Conservation (phyloP, 192 early-diverging fungal genomes). For the Pilaira anomala region DNA sequence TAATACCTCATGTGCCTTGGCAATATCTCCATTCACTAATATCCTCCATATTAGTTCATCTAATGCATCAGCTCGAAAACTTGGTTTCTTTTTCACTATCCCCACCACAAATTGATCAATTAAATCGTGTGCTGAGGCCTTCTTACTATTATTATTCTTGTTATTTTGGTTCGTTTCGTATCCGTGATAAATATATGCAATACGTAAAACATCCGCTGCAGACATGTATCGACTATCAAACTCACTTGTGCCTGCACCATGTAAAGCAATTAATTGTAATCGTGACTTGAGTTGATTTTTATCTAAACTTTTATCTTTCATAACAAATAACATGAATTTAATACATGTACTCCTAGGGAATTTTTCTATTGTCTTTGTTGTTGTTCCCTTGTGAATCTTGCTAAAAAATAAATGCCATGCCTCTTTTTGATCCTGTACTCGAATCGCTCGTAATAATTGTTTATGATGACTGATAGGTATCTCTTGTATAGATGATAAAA, state of each 20-base stretch:
- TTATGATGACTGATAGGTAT: slow-evolving; percentile 24
- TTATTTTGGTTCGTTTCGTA: neutral
- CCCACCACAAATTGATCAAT: neutral
- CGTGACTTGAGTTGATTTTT: slow-evolving; percentile 11
- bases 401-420: slow-evolving; percentile 20
- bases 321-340: slow-evolving; percentile 4
- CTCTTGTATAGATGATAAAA: neutral
- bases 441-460: slow-evolving; percentile 13
- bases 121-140: neutral
- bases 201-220: slow-evolving; percentile 7
- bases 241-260: neutral
- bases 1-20: slow-evolving; percentile 1
- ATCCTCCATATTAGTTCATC: slow-evolving; percentile 30
- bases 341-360: slow-evolving; percentile 10
- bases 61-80: slow-evolving; percentile 12
- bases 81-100: neutral
- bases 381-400: slow-evolving; percentile 5
- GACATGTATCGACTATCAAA: neutral
- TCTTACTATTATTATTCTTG: too few species aligned
- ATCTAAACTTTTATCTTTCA: slow-evolving; percentile 8
- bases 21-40: slow-evolving; percentile 5
- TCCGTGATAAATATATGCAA: neutral
- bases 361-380: neutral
- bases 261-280: slow-evolving; percentile 9
- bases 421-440: neutral